A percentile compares a stretch with the other conserved stretches of the same genome.
phyloP scores from a whole-genome alignment of 1,139 yeast genomes.

The Kodamaea plutei region DNA sequence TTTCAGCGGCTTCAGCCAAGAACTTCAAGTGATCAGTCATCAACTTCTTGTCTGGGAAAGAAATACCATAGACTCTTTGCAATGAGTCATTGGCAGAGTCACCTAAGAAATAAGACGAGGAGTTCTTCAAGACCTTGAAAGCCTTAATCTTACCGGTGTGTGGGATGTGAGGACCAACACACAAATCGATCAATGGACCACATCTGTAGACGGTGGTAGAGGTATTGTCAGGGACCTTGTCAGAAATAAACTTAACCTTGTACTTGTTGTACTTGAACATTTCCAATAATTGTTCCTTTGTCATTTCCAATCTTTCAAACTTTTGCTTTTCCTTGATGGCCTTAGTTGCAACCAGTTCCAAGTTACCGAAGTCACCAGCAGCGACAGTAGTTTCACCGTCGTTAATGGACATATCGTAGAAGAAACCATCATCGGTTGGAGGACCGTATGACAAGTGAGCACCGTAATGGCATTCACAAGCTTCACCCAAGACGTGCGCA shows the following conservation, averaged over 20 bases:
- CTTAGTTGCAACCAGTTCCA: constrained; percentile 85
- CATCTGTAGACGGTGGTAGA: constrained; percentile 96
- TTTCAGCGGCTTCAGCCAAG: constrained; percentile 92
- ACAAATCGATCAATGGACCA: constrained; percentile 95
- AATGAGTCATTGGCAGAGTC: constrained; percentile 89
- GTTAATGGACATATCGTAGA: constrained; percentile 92
- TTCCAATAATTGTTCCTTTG: constrained; percentile 84
- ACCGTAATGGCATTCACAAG: constrained; percentile 94
- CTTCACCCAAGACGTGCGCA: constrained; percentile 98
- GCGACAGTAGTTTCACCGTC: constrained; percentile 70
- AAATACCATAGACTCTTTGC: constrained; percentile 96
- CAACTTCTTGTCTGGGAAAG: constrained; percentile 97
- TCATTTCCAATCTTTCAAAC: constrained; percentile 87
- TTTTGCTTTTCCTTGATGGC: constrained; percentile 96
- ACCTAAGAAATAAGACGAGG: constrained; percentile 95
- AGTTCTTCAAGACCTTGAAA: constrained; percentile 89
- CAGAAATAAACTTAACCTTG: constrained; percentile 81
- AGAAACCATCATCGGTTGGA: constrained; percentile 97
- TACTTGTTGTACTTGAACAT: constrained; percentile 97
- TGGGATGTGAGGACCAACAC: constrained; percentile 98
- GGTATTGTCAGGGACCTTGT: constrained; percentile 94
- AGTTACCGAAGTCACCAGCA: constrained; percentile 75
- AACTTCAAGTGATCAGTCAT: constrained; percentile 96
- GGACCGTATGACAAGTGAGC: constrained; percentile 90
- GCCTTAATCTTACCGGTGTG: constrained; percentile 97